Evolutionary conservation across 2,329 filamentous ascomycete genomes (phyloP).

Genomic region (Colletotrichum euphorbiae): DNA sequence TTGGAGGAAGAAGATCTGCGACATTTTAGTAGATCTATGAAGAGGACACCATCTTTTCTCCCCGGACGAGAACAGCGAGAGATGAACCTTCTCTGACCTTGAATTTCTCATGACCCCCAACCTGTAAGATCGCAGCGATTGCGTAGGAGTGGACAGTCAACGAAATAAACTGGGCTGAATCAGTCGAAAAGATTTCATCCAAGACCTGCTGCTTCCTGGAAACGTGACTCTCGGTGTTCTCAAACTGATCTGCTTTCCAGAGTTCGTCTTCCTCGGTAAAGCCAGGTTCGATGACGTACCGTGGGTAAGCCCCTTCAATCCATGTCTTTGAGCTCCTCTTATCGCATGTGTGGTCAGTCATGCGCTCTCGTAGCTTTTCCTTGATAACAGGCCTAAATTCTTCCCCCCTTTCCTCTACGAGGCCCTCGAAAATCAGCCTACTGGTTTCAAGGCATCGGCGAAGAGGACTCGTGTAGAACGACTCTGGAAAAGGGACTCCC

Average conservation of each 20-base stretch:
- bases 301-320: slow-evolving; percentile 63
- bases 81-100: slow-evolving; percentile 62
- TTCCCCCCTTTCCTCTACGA: slow-evolving; percentile 50
- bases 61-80: slow-evolving; percentile 68
- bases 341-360: slow-evolving; percentile 73
- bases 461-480: slow-evolving; percentile 69
- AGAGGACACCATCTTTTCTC: neutral
- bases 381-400: slow-evolving; percentile 66
- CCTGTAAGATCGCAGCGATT: slow-evolving; percentile 56
- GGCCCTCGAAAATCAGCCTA: slow-evolving; percentile 59
- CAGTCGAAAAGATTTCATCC: slow-evolving; percentile 58
- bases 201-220: slow-evolving; percentile 55
- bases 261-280: slow-evolving; percentile 67
- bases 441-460: slow-evolving; percentile 70
- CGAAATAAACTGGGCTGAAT: slow-evolving; percentile 56
- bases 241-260: slow-evolving; percentile 60
- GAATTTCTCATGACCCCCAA: slow-evolving; percentile 57
- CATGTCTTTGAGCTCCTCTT: slow-evolving; percentile 60
- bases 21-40: neutral
- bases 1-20: too few relatives aligned
- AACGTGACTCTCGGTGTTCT: slow-evolving; percentile 61
- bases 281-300: slow-evolving; percentile 63
- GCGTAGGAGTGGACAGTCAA: slow-evolving; percentile 63
- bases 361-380: slow-evolving; percentile 68
- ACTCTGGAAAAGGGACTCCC: slow-evolving; percentile 64